Evolutionary conservation across 805 yeast species (phyloP), one percentile per base, ranked within the genome.

Genomic region (Kodamaea neixiangensis): DNA sequence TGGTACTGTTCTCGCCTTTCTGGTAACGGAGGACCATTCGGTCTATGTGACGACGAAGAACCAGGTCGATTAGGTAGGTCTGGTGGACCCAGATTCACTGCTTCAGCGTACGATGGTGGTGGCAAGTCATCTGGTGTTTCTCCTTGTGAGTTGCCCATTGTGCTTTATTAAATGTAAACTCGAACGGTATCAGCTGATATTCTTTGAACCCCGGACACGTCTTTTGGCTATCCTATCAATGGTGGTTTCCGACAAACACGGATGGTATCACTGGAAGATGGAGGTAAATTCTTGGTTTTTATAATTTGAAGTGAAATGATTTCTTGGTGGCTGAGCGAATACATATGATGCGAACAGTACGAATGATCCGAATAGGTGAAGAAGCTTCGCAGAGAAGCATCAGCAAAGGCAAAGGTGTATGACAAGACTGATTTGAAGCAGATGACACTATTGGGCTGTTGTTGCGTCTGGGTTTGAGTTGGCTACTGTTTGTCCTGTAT

Each of bases 241-340:
- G n/a, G n/a, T n/a, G n/a, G n/a, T n/a, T n/a, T n/a, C n/a, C n/a
- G n/a, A n/a, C n/a, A n/a, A n/a, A n/a, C n/a, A n/a, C n/a, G n/a
- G n/a, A n/a, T n/a, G n/a, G 29, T 22, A 6, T 9, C 9, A 6
- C 29, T 6, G 11, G 31, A 25, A 25, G 31, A 25, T 10, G 11
- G 31, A 13, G 7, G 7, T 25, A 25, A 25, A 25, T 5, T 25
- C 31, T 25, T 25, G 31, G 31, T 25, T 25, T 25, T 25, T 5
- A 5, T 5, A 25, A 9, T 25, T 5, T 4, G 11, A 25, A 3
- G 7, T 4, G 10, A 25, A 7, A 25, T 25, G 31, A 25, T 25
- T 25, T 25, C 31, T 19, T 17, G 47, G 49, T 5, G 51, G 56
- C 25, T 35, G 47, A 15, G 20, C 21, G 25, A 47, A 18, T 7